These are phyloP conservation scores for Globisporangium perplexum DNA, from an alignment of 352 stramenopile species.

Conservation along the genomic window DNA sequence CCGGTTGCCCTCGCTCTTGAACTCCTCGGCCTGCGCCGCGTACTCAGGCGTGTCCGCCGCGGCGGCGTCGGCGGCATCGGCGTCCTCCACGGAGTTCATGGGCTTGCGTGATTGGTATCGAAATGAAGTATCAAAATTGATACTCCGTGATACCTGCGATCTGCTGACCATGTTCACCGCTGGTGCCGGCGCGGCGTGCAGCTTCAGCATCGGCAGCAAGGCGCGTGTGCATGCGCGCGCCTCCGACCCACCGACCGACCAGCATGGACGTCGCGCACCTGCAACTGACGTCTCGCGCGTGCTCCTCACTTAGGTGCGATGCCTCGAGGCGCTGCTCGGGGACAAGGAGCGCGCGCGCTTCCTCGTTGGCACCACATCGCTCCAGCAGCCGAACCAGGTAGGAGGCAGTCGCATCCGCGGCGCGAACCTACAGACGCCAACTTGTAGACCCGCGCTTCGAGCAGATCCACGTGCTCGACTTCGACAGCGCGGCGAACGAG, in stretches of 20 bases:
- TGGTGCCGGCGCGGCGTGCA: conserved; percentile 27
- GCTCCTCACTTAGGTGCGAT: conserved; percentile 32
- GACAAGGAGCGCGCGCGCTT: conserved; percentile 64
- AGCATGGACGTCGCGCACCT: no score
- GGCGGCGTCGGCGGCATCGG: conserved; percentile 7
- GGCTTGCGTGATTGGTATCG: no score
- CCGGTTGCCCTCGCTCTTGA: conserved; percentile 82
- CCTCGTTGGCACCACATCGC: conserved; percentile 53
- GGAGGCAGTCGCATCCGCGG: conserved; percentile 3
- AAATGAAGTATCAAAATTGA: background rate
- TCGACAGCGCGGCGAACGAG: conserved; percentile 32
- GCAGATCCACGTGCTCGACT: conserved; percentile 61
- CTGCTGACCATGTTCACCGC: conserved; percentile 22
- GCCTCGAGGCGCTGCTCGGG: conserved; percentile 56
- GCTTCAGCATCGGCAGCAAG: conserved; percentile 39
- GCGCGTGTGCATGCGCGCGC: no score
- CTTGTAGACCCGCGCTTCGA: background rate
- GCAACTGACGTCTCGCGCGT: background rate
- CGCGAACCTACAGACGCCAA: background rate
- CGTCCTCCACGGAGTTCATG: background rate
- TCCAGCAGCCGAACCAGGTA: conserved; percentile 68
- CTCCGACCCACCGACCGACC: no score
- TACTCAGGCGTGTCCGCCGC: conserved; percentile 27
- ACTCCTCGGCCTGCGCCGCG: conserved; percentile 65
- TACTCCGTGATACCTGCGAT: no score